Base-by-base conservation (phyloP, 768 basidiomycete species). In the Suillus decipiens region DNA sequence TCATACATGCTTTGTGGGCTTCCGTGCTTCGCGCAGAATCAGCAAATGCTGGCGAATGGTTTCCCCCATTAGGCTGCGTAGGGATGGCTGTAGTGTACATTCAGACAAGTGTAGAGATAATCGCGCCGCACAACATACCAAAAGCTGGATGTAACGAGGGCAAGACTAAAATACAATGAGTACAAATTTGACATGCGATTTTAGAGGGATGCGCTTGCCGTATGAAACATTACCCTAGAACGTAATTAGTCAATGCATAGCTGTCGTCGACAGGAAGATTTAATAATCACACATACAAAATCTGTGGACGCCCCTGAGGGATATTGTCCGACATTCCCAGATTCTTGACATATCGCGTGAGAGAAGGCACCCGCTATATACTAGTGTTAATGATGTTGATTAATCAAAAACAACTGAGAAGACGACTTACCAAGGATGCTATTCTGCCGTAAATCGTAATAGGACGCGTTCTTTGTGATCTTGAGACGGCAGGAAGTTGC, bases 141-240 rank as follows among this genome's bases (percentile, higher is more conserved):
- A 79, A 90, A n/a, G 72, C 63, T 37, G 89, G 89, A 70, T 90
- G 89, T 5, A 90, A 72, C 3, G 86, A 81, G 10, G 89, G 89
- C 2, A 89, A 68, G 63, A 76, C 89, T 89, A 66, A 33, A 61
- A 61, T 56, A 59, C 63, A 59, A 58, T 54, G 54, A 60, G 64
- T 63, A 75, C 63, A 64, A 55, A 65, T 37, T 41, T 63, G 55
- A 45, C 42, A 48, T 33, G 57, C 61, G 53, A 59, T 63, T 53
- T 59, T 15, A 43, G 53, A 47, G 60, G 19, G 67, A 65, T 69
- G 65, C 65, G 84, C 78, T 71, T 66, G 77, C 90, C 84, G 67
- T 89, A 86, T 48, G 88, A 83, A 58, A 93, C 84, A 66, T 92
- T 91, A 1, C 91, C 91, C 90, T 92, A 71, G 59, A 61, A 62